Conservation (phyloP, 306 rosid species). For the Quercus wislizeni region DNA sequence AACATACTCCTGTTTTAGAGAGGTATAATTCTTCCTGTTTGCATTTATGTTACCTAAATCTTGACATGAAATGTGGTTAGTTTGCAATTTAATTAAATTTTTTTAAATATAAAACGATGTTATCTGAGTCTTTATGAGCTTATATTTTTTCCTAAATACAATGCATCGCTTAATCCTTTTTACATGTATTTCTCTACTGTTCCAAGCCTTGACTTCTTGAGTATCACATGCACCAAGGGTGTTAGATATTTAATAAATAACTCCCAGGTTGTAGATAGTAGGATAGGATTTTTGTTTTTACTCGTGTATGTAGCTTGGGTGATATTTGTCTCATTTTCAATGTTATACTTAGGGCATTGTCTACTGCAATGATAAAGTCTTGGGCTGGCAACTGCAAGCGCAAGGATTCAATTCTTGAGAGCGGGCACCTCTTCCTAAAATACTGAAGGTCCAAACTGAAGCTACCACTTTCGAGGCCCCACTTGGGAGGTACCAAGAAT, state of each 20-base stretch:
- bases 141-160: background rate
- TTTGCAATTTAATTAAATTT: background rate
- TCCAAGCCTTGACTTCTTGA: background rate
- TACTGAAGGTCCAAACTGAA: background rate
- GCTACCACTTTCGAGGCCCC: background rate
- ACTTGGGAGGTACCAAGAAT: background rate
- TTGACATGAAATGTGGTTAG: background rate
- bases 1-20: background rate
- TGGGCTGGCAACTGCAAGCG: background rate
- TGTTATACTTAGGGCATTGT: background rate
- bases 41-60: background rate
- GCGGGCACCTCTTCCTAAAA: background rate
- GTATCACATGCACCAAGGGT: background rate
- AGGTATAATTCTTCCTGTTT: background rate
- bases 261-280: background rate
- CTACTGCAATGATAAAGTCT: background rate
- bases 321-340: background rate
- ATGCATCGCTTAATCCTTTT: background rate
- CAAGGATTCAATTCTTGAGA: background rate
- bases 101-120: background rate
- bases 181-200: background rate
- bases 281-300: background rate
- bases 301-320: background rate
- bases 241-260: background rate
- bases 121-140: background rate